Evolutionary conservation across 2,329 filamentous ascomycete species (phyloP).

Genomic region (Colletotrichum salicis): DNA sequence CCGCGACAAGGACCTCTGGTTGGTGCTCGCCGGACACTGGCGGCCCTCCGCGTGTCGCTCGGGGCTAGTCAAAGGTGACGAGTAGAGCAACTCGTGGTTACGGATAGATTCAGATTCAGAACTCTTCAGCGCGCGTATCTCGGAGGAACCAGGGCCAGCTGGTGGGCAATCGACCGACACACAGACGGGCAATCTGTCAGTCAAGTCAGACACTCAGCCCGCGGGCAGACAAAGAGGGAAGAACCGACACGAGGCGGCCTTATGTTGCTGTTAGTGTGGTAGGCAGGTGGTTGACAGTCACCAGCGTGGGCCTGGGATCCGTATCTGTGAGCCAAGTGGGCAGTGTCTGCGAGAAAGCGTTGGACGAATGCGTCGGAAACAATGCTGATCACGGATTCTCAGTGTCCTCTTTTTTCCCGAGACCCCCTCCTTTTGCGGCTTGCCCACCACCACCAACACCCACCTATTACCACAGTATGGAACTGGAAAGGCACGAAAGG

Average conservation of each 20-base stretch:
- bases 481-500: neutral
- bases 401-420: neutral
- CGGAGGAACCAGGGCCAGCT: neutral
- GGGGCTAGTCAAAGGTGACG: slow-evolving; percentile 1
- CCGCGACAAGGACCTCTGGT: neutral
- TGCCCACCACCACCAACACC: neutral
- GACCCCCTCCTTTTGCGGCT: slow-evolving; percentile 2
- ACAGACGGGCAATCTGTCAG: slow-evolving; percentile 12
- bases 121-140: slow-evolving; percentile 12
- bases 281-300: neutral
- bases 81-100: neutral
- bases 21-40: neutral
- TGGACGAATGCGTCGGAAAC: slow-evolving; percentile 24
- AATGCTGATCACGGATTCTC: slow-evolving; percentile 8
- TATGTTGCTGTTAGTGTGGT: neutral
- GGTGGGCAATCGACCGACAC: slow-evolving; percentile 10
- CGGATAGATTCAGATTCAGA: slow-evolving; percentile 7
- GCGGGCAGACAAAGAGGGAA: neutral
- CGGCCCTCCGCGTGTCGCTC: slow-evolving; percentile 3
- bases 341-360: slow-evolving; percentile 25
- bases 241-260: slow-evolving; percentile 4
- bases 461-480: too few species aligned
- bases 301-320: neutral
- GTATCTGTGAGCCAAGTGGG: slow-evolving; percentile 14
- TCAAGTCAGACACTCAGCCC: neutral